These are phyloP conservation scores for Glycine latifolia DNA, from an alignment of 306 rosid genomes.

Conservation along the genomic window DNA sequence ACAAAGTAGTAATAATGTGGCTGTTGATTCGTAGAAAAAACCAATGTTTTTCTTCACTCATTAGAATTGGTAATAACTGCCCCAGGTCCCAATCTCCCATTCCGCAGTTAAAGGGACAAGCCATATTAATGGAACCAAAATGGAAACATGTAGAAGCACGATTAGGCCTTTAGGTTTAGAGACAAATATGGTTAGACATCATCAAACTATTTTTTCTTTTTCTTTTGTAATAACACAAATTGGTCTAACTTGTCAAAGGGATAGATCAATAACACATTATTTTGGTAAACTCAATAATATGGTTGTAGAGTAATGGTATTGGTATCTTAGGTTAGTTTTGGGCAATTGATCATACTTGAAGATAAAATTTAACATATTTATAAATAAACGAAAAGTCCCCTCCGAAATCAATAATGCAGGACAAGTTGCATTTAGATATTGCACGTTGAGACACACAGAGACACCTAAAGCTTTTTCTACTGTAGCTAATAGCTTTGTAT, in stretches of 20 bases:
- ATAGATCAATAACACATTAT: no score
- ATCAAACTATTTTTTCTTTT: background rate
- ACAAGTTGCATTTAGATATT: slow-evolving; percentile 6
- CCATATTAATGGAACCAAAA: slow-evolving; percentile 26
- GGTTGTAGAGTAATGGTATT: no score
- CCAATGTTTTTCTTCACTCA: background rate
- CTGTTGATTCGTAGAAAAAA: background rate
- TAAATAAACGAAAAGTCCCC: background rate
- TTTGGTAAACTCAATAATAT: no score
- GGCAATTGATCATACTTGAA: background rate
- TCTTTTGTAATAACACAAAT: background rate
- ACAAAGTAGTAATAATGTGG: background rate
- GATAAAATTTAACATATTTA: background rate
- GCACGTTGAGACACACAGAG: background rate
- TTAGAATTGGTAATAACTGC: no score
- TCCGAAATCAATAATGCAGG: background rate
- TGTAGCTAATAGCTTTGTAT: background rate
- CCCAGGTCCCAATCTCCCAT: background rate
- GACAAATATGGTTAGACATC: slow-evolving; percentile 7
- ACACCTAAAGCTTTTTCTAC: background rate
- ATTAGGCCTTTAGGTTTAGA: slow-evolving; percentile 1
- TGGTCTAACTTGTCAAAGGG: no score
- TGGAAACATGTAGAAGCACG: slow-evolving; percentile 25
- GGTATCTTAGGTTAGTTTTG: no score
- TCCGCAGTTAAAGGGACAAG: slow-evolving; percentile 23